These are phyloP conservation scores for Annulohypoxylon moriforme DNA, from an alignment of 495 filamentous ascomycete species.

Conservation along the genomic window DNA sequence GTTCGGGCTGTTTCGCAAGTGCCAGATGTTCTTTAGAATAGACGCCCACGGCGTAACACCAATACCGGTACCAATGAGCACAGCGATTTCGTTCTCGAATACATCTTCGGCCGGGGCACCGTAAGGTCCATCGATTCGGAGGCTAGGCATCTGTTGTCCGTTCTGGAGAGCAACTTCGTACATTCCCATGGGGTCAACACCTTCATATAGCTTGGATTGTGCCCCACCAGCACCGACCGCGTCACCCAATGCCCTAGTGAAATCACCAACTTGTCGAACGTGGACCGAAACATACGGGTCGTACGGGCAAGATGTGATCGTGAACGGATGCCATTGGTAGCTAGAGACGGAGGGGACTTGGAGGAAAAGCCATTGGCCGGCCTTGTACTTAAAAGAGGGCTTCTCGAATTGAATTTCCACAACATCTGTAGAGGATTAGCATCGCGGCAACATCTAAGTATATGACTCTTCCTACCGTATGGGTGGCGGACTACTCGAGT, in stretches of 20 bases:
- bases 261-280: constrained; percentile 96
- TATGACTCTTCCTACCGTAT: constrained; percentile 74
- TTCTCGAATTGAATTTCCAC: constrained; percentile 98
- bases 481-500: constrained; percentile 94
- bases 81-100: constrained; percentile 97
- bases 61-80: constrained; percentile 97
- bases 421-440: constrained; percentile 72
- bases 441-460: not conserved
- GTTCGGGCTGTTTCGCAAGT: constrained; percentile 86
- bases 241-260: constrained; percentile 87
- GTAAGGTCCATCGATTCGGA: constrained; percentile 96
- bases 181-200: constrained; percentile 93
- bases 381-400: constrained; percentile 96
- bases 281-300: constrained; percentile 95
- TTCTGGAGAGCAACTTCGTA: constrained; percentile 98
- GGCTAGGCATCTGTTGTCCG: constrained; percentile 85
- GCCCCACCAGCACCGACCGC: constrained; percentile 90
- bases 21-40: constrained; percentile 99
- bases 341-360: constrained; percentile 88
- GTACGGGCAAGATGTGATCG: constrained; percentile 97
- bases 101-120: constrained; percentile 97
- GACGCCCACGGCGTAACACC: constrained; percentile 98
- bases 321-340: constrained; percentile 98
- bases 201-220: constrained; percentile 86
- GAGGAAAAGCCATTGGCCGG: constrained; percentile 97